Base-by-base conservation (phyloP, 106 monocot genomes). In the Dendrobium nobile region DNA sequence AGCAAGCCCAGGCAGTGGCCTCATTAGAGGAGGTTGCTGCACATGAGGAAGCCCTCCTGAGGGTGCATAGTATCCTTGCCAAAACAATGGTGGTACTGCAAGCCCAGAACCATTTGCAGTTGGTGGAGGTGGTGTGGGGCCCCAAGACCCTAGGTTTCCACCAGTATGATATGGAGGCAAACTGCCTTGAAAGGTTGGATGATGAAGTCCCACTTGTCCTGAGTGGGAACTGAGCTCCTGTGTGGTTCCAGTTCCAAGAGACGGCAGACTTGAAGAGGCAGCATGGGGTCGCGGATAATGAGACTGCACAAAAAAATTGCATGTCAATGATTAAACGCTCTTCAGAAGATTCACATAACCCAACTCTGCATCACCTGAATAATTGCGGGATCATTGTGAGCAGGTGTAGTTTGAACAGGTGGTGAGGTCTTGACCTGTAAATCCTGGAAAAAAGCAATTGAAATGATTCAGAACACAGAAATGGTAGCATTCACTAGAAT, bases 361-460 rank as follows among this genome's bases (percentile, higher is more conserved):
- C 76, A 76, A 65, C 33, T 24, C 19, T 59, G 17, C 0, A 41
- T 86, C 81, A 89, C 92, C 87, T 92, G 92, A 73, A 92, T 92
- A 42, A 92, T 92, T 58, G 92, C 92, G 81, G 92, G 92, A 76
- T 92, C 92, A 81, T 82, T 89, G 82, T 89, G 86, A 40, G 86
- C 83, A 22, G 79, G 84, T 75, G 85, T 81, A 77, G 79, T 78
- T 59, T 89, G 93, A 78, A 64, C 81, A 85, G 94, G 86, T 81
- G 88, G 89, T 41, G 94, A 88, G 10, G 89, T 83, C 67, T 94
- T 94, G 9, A 94, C 94, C 80, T 94, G 94, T 79, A 94, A 81
- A 84, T 94, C 94, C 94, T 94, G 85, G 27, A 91, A 83, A 85
- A 27, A 31, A 4, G 7, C 20, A 56, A 86, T 61, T 13, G 72